Conservation (phyloP, 768 basidiomycete species). For the Mycena haematopus region DNA sequence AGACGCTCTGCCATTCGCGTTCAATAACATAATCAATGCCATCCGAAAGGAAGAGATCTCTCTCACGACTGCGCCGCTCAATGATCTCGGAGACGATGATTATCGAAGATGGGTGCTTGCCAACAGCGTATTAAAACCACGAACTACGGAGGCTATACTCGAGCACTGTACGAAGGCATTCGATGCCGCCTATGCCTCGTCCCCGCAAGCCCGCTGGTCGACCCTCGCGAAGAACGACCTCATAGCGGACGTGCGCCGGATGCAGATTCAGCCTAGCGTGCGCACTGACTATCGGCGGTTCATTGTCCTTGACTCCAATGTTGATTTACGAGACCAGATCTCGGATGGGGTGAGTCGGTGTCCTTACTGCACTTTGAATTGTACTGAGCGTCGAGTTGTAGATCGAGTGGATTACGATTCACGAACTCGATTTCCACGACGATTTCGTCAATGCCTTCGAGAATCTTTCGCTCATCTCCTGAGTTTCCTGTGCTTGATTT, state of each 20-base stretch:
- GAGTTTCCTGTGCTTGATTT: no score
- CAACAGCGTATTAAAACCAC: neutral
- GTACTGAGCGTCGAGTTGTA: neutral
- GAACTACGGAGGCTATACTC: neutral
- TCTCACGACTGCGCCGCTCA: slow-evolving; percentile 2
- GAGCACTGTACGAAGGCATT: slow-evolving; percentile 6
- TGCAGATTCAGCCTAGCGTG: slow-evolving; percentile 16
- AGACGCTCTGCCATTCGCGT: neutral
- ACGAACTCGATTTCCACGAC: neutral
- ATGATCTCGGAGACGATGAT: neutral
- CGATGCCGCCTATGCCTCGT: neutral
- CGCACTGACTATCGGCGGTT: slow-evolving; percentile 11
- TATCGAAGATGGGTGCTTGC: neutral
- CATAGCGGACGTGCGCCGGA: slow-evolving; percentile 10
- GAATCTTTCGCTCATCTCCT: neutral
- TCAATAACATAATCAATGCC: slow-evolving; percentile 5
- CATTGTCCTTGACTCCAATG: slow-evolving; percentile 1
- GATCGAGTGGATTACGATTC: slow-evolving; percentile 1
- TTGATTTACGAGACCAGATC: neutral
- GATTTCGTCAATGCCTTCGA: neutral
- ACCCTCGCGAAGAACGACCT: slow-evolving; percentile 1
- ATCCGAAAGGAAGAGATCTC: slow-evolving; percentile 1
- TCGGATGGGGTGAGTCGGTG: neutral
- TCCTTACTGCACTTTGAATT: neutral
- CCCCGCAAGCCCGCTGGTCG: neutral